Evolutionary conservation across 1,284 basidiomycete genomes (phyloP).

Genomic region (Microbotryomycetes sp.): DNA sequence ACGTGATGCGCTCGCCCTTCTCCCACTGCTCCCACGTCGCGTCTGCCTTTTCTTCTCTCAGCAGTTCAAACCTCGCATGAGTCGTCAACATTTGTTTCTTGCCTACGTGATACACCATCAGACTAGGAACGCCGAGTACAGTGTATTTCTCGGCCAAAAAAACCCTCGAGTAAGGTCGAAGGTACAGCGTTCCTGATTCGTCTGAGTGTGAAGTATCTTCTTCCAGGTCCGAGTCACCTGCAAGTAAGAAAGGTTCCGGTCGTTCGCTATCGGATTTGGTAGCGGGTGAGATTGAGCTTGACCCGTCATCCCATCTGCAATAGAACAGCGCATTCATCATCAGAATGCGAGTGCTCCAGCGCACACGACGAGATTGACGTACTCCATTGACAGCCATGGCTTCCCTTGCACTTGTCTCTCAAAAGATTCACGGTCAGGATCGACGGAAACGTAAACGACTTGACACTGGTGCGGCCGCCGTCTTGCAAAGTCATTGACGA

Average conservation of each 20-base stretch:
- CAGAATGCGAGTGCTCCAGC: background rate
- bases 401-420: slow-evolving; percentile 38
- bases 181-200: slow-evolving; percentile 39
- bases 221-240: slow-evolving; percentile 43
- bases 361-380: background rate
- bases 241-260: slow-evolving; percentile 43
- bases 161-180: slow-evolving; percentile 43
- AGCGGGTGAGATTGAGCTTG: slow-evolving; percentile 24
- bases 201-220: slow-evolving; percentile 37
- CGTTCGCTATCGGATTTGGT: slow-evolving; percentile 22
- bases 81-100: slow-evolving; percentile 38
- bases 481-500: slow-evolving; percentile 37
- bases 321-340: no score
- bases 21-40: slow-evolving; percentile 39
- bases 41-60: slow-evolving; percentile 16
- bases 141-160: slow-evolving; percentile 42
- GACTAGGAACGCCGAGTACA: slow-evolving; percentile 40
- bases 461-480: slow-evolving; percentile 41
- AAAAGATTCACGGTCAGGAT: slow-evolving; percentile 40
- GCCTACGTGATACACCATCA: slow-evolving; percentile 42
- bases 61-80: slow-evolving; percentile 32
- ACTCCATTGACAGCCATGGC: slow-evolving; percentile 34
- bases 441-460: slow-evolving; percentile 43
- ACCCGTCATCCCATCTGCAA: slow-evolving; percentile 43
- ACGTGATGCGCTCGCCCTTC: slow-evolving; percentile 36